Conservation (phyloP, 2,329 filamentous ascomycete species). For the Dichotomopilus funicola region DNA sequence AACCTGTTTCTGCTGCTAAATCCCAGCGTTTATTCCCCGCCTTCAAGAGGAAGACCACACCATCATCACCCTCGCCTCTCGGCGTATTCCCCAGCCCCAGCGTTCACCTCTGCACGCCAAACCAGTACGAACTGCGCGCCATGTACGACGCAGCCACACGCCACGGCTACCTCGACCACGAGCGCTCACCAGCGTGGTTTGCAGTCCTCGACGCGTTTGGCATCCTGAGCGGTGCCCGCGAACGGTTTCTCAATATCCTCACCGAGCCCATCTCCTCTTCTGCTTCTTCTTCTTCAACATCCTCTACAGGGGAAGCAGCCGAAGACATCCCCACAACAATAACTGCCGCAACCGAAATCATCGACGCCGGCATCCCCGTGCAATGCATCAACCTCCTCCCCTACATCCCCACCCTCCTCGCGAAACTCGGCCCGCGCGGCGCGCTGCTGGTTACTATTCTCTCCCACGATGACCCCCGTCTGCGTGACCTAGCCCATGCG, state of each 20-base stretch:
- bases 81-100: slow-evolving; percentile 53
- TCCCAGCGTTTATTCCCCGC: slow-evolving; percentile 59
- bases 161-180: slow-evolving; percentile 58
- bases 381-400: slow-evolving; percentile 80
- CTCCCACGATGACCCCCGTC: slow-evolving; percentile 56
- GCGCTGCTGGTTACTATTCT: slow-evolving; percentile 72
- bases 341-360: slow-evolving; percentile 55
- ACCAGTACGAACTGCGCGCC: slow-evolving; percentile 70
- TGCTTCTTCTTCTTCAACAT: too few species aligned
- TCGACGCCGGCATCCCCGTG: slow-evolving; percentile 76
- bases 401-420: slow-evolving; percentile 76
- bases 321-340: too few species aligned
- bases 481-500: slow-evolving; percentile 56
- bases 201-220: slow-evolving; percentile 70
- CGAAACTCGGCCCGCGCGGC: slow-evolving; percentile 72
- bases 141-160: slow-evolving; percentile 68
- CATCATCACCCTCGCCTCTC: slow-evolving; percentile 22
- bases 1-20: slow-evolving; percentile 84
- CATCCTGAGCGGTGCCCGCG: slow-evolving; percentile 63
- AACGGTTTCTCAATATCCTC: slow-evolving; percentile 57
- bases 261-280: too few species aligned
- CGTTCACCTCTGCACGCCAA: slow-evolving; percentile 76
- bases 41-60: slow-evolving; percentile 15
- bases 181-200: slow-evolving; percentile 61
- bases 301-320: too few species aligned